These are phyloP conservation scores for Trypethelium eluteriae DNA, from an alignment of 495 filamentous ascomycete species.

Conservation along the genomic window DNA sequence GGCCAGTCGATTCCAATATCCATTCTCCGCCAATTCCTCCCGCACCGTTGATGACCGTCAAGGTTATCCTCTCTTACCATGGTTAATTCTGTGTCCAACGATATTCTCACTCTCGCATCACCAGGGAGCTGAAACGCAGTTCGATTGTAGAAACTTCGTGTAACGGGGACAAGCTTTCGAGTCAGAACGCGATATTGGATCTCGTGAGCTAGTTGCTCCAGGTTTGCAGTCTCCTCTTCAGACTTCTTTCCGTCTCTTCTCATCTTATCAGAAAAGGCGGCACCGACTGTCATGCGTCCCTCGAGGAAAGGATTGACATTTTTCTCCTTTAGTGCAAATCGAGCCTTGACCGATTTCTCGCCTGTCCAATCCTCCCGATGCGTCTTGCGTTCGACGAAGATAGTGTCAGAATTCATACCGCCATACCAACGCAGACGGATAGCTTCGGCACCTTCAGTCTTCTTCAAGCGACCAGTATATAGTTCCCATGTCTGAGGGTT, in stretches of 20 bases:
- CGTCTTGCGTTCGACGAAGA: conserved; percentile 96
- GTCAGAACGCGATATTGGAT: conserved; percentile 88
- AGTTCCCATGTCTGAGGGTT: conserved; percentile 89
- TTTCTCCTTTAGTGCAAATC: conserved; percentile 93
- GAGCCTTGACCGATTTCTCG: conserved; percentile 96
- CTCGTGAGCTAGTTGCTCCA: conserved; percentile 83
- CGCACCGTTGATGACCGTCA: conserved; percentile 66
- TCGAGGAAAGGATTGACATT: conserved; percentile 82
- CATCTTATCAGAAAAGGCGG: conserved; percentile 79
- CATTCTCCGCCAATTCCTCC: conserved; percentile 91
- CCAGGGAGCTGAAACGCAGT: conserved; percentile 97
- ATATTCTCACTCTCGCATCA: conserved; percentile 92
- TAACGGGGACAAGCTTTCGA: conserved; percentile 73
- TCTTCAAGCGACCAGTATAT: conserved; percentile 89
- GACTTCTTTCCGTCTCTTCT: conserved; percentile 87
- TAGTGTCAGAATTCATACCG: conserved; percentile 85
- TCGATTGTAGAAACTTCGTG: conserved; percentile 91
- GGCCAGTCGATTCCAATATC: conserved; percentile 97
- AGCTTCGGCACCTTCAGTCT: conserved; percentile 95
- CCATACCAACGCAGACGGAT: conserved; percentile 97
- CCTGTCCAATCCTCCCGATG: conserved; percentile 99
- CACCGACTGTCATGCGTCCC: conserved; percentile 71
- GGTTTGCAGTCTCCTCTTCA: conserved; percentile 76
- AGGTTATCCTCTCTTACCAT: conserved; percentile 94
- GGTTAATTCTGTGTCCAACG: conserved; percentile 88